Base-by-base conservation (phyloP, 768 basidiomycete species). In the Tulasnella sp. region DNA sequence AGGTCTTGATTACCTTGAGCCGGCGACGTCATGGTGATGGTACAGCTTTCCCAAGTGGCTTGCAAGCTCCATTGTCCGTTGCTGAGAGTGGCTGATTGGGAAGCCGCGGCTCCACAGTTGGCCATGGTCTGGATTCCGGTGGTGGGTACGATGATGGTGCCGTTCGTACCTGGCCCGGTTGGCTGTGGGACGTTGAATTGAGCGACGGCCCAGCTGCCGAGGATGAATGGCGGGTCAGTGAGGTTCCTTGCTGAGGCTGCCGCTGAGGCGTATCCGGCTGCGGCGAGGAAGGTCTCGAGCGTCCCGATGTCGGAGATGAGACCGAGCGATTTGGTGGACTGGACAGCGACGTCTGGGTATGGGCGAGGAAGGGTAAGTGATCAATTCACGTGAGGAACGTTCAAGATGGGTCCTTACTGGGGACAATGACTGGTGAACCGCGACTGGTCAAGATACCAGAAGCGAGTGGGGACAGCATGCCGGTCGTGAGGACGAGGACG, bases 371-470 rank as follows among this genome's bases (percentile, higher is more conserved):
- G 12, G 5, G 40, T 28, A 34, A 28, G 64, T 7, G 24, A 12
- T 24, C n/a, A 31, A 0, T 20, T 11, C 11, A 16, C 24, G 74
- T 16, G 41, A 34, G 44, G 41, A 44, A 24, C n/a, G 16, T 42
- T 28, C 24, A 7, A 4, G 31, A 28, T 42, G 2, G 74, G 18
- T 2, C 75, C 79, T 20, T 80, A 80, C 79, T 75, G n/a, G 79
- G 79, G 28, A 75, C 41, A n/a, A 18, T 31, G 14, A 80, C 72
- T 3, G 46, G 42, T 4, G 72, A 46, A 37, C 72, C 72, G n/a
- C 79, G 72, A 54, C 72, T 80, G 72, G 79, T 74, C 46, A 80
- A 75, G 40, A 80, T 34, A 73, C 79, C 79, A 4, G 79, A 80
- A 42, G 79, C 79, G 42, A 80, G 42, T 28, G 79, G 72, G 46